Conservation (phyloP, 2,329 filamentous ascomycete genomes). For the Verticillium longisporum region DNA sequence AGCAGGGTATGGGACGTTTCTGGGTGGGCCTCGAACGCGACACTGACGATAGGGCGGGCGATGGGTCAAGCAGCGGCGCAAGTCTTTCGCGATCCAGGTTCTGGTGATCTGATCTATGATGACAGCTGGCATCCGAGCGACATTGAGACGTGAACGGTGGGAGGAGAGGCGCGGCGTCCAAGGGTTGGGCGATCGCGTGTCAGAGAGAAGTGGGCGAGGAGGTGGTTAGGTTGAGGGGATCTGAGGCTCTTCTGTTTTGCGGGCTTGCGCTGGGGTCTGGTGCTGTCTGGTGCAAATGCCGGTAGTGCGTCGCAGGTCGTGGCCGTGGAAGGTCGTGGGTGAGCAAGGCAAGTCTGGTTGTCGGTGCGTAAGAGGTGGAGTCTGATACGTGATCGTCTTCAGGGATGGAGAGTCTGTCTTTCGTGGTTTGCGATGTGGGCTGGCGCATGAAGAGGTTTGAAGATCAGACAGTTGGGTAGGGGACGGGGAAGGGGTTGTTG, state of each 20-base stretch:
- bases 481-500: background rate
- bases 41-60: background rate
- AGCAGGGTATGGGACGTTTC: conserved; percentile 31
- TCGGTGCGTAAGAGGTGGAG: conserved; percentile 5
- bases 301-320: conserved; percentile 8
- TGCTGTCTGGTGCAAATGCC: conserved; percentile 3
- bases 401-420: conserved; percentile 14
- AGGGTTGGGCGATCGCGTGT: background rate
- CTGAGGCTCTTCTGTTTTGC: conserved; percentile 9
- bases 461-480: conserved; percentile 24
- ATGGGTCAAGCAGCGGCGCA: conserved; percentile 14
- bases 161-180: background rate
- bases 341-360: conserved; percentile 9
- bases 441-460: conserved; percentile 23
- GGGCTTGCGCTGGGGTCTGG: conserved; percentile 5
- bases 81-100: conserved; percentile 38
- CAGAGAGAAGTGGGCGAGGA: conserved; percentile 1
- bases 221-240: background rate
- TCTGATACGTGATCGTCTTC: conserved; percentile 4
- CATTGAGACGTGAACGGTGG: conserved; percentile 26
- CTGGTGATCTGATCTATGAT: conserved; percentile 44
- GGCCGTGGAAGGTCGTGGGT: conserved; percentile 4
- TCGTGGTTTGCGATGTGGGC: conserved; percentile 4
- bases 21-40: conserved; percentile 18
- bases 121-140: conserved; percentile 48